Conservation (phyloP, 2,329 filamentous ascomycete species). For the Endothia cerciana region DNA sequence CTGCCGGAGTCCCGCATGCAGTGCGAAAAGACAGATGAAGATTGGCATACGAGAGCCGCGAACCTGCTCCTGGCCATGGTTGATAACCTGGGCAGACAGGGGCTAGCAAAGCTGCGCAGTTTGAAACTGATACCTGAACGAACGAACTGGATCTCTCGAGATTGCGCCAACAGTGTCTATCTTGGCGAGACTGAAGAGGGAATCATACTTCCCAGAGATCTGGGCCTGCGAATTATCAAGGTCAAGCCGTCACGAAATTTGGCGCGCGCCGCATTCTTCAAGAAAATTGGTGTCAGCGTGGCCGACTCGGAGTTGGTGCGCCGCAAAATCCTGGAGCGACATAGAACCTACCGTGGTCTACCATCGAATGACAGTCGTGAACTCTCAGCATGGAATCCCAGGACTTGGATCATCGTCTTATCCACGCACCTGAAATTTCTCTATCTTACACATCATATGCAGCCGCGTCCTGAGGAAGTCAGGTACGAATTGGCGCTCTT, state of each 20-base stretch:
- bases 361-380: too few species aligned
- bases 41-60: slow-evolving; percentile 32
- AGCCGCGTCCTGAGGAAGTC: background rate
- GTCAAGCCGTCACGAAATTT: background rate
- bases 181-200: background rate
- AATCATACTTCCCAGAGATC: background rate
- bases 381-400: too few species aligned
- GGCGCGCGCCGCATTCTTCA: background rate
- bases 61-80: slow-evolving; percentile 24
- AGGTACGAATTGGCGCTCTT: background rate
- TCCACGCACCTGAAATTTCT: background rate
- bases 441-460: background rate
- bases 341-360: background rate
- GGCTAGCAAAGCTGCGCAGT: background rate
- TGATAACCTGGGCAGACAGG: background rate
- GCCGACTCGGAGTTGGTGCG: background rate
- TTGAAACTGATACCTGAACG: background rate
- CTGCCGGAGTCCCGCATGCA: slow-evolving; percentile 24
- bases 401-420: background rate
- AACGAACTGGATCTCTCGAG: background rate
- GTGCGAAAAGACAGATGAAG: slow-evolving; percentile 19
- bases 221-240: background rate
- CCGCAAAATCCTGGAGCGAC: background rate
- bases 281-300: background rate
- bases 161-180: background rate